Conservation (phyloP, 1,284 basidiomycete species). For the Ustilago tritici region DNA sequence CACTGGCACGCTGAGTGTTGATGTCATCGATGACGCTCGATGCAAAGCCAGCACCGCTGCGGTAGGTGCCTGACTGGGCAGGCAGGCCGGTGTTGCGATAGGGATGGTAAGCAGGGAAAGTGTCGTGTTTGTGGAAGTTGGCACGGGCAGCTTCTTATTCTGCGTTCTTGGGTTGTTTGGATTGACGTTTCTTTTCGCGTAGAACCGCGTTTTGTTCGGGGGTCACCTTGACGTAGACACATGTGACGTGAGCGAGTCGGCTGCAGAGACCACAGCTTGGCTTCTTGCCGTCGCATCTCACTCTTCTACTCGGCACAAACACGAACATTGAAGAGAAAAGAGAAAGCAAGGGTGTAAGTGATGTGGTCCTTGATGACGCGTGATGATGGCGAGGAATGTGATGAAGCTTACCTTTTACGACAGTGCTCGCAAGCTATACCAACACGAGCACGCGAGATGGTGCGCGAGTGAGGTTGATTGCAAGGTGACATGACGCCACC, state of each 20-base stretch:
- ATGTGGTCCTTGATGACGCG: slow-evolving; percentile 18
- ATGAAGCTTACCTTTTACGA: slow-evolving; percentile 22
- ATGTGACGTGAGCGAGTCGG: slow-evolving; percentile 11
- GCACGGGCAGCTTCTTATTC: slow-evolving; percentile 22
- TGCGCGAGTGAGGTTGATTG: slow-evolving; percentile 7
- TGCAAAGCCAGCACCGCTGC: slow-evolving; percentile 7
- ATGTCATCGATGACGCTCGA: slow-evolving; percentile 4
- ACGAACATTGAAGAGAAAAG: not conserved
- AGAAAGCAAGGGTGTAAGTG: slow-evolving; percentile 1
- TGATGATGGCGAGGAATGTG: not conserved
- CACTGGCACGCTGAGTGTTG: not conserved
- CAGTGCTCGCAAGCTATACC: slow-evolving; percentile 40
- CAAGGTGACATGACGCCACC: slow-evolving; percentile 12
- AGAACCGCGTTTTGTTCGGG: slow-evolving; percentile 26
- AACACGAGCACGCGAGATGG: slow-evolving; percentile 23
- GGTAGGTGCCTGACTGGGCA: not conserved
- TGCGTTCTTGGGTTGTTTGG: slow-evolving; percentile 18
- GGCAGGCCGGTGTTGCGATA: slow-evolving; percentile 8
- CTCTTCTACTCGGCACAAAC: slow-evolving; percentile 15
- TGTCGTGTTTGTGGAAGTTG: slow-evolving; percentile 21
- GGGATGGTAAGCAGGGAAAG: slow-evolving; percentile 26
- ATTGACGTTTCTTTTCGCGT: slow-evolving; percentile 26
- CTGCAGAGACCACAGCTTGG: slow-evolving; percentile 30
- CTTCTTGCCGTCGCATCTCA: slow-evolving; percentile 27
- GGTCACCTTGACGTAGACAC: slow-evolving; percentile 31